Evolutionary conservation across 176 grass and related monocot species (phyloP), one percentile per base, ranked within the genome.

Genomic region (Phyllostachys edulis): DNA sequence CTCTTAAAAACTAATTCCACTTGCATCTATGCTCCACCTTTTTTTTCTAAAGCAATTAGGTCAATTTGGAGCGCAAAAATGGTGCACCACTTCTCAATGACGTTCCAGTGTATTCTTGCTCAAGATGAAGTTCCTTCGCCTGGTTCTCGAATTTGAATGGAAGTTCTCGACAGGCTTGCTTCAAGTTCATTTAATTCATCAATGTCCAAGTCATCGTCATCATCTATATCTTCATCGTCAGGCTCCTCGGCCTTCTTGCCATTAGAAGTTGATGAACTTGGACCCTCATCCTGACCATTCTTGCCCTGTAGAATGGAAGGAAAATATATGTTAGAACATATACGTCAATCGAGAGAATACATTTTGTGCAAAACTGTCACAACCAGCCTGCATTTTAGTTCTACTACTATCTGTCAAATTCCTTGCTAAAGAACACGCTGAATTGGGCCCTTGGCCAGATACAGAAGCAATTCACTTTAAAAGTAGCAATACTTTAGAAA

Each of bases 111-210:
- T 14, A 38, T 6, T 66, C 57, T 36, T 64, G 63, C 71, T 87
- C 89, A 90, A 70, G 80, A 84, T 45, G 89, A 87, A 76, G 80
- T 69, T 67, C 89, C 89, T 54, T 90, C 85, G 0, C 84, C 90
- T 40, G 91, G 91, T 80, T 99, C 97, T 64, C 80, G 84, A 82
- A 99, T 92, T 78, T 92, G 89, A 44, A 99, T 91, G 40, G 91
- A 90, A 20, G 93, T 89, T 86, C 59, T 91, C 8, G 89, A 92
- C 71, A 99, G 63, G 77, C 91, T 99, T 57, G 91, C 97, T 91
- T 99, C 97, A 23, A 99, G 85, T 81, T 94, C 97, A 82, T 99
- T 96, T 77, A 99, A 83, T 71, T 99, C 97, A 56, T 99, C 97
- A 6, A 99, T 80, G 77, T 96, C 97, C 76, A 99, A 83, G 77